phyloP scores from a whole-genome alignment of 179 eudicot species.

The Silene coronaria region DNA sequence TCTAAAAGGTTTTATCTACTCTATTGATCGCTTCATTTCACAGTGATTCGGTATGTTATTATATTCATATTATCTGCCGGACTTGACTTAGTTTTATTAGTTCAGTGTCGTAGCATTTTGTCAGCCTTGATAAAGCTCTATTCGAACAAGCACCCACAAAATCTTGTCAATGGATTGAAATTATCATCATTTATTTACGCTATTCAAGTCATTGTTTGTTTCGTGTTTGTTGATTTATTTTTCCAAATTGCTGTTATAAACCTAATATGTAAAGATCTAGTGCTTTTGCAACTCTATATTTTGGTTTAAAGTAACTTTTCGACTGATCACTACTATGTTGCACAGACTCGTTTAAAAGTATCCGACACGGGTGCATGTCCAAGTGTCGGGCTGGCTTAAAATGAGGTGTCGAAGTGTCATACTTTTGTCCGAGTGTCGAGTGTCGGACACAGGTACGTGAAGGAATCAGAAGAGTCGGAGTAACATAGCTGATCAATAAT shows the following conservation, averaged over 20 bases:
- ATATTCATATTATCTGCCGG: neutral
- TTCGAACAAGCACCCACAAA: neutral
- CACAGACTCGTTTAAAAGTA: too few relatives aligned
- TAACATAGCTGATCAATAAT: too few relatives aligned
- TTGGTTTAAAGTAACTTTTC: neutral
- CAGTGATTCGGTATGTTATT: neutral
- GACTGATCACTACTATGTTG: too few relatives aligned
- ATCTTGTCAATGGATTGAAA: neutral
- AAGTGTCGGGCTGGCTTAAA: too few relatives aligned
- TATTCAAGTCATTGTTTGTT: neutral
- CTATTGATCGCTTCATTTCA: neutral
- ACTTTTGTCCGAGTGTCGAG: too few relatives aligned
- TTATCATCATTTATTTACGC: neutral
- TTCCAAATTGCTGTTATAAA: neutral
- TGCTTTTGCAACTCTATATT: neutral
- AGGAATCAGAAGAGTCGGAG: too few relatives aligned
- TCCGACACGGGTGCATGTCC: too few relatives aligned
- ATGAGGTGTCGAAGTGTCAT: too few relatives aligned
- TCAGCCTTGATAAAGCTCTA: neutral
- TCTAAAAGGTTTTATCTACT: neutral
- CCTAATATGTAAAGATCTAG: neutral
- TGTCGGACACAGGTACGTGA: too few relatives aligned
- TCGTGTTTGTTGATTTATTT: neutral
- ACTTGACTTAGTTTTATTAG: neutral
- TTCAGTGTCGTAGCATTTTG: neutral